Base-by-base conservation (phyloP, 805 yeast genomes). In the Candida parachauliodes region DNA sequence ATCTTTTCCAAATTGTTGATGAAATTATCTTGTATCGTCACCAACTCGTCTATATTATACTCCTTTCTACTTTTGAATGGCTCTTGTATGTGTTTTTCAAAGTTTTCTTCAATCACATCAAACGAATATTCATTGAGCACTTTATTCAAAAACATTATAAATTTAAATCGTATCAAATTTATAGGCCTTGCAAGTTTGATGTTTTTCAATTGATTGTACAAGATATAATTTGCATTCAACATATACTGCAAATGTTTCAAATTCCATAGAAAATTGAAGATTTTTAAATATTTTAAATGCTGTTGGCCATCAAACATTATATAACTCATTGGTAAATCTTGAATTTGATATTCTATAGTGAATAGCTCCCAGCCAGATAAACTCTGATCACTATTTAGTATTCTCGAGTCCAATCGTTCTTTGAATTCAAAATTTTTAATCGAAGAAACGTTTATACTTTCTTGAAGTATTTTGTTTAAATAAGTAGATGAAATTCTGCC, bases 281-380 rank as follows among this genome's bases (percentile, higher is more conserved):
- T 75, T 47, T 84, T 74, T 36, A 88, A 65, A 55, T 91, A 91
- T 41, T 58, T 57, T 1, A 50, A 46, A 41, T 46, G 41, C 19
- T 36, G 42, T 10, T 28, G 25, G 5, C 28, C 35, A 37, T 77
- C 85, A 28, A 34, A 34, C 39, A 68, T 68, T 55, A 68, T 40
- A 2, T 53, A 45, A 25, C 75, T 72, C 26, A 81, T 63, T 12
- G 91, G 64, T 3, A 84, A 70, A 19, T 73, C 64, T 7, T 77
- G 70, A 8, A 77, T 50, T 37, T 74, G 65, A 56, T 85, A 93
- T 52, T 88, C 97, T 25, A 89, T 62, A 0, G 96, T 87, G 55
- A 91, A 89, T 2, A 85, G 88, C 53, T 89, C 95, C 96, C 96
- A 89, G 1, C 96, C 96, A 35, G 77, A 60, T 18, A 78, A 74